Evolutionary conservation across 331 rosid species (phyloP), one percentile per base, ranked within the genome.

Genomic region (Quercus tomentella): DNA sequence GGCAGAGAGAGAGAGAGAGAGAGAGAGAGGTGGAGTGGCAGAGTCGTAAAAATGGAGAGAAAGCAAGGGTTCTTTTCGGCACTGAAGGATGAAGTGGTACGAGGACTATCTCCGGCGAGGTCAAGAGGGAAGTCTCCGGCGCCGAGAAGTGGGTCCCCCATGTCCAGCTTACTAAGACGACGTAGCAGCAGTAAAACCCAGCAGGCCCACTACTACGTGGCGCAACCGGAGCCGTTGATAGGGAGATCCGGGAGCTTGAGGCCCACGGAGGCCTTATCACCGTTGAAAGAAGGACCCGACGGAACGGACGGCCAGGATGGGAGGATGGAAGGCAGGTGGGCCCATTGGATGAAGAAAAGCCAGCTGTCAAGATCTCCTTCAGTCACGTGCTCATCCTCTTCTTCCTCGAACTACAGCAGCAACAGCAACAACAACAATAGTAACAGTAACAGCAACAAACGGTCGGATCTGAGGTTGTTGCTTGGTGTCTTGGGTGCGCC

Each of bases 401-500:
- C 54, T 14, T 77, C 83, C 94, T 8, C 15, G 17, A 49, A 49
- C 54, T 11, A 49, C 54, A 82, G 87, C 18, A 93, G 10, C 43
- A 37, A 37, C 45, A 8, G 1, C 43, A 37, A 35, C 43, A 37
- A 0, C 45, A 37, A 37, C 45, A 41, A 9, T 8, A 41, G 45
- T 41, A 41, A 41, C 45, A 41, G 45, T 41, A 49, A 49, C 54
- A 82, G 87, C 18, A 85, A 80, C 60, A 93, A 90, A 70, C 86
- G 86, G 73, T 93, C 99, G 86, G 99, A 96, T 96, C 98, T 96
- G 88, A 88, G 98, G 79, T 81, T 96, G 77, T 58, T 96, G 82
- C 97, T 96, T 33, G 98, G 99, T 22, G 99, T 96, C 17, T 75
- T 96, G 87, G 99, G 98, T 66, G 99, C 99, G 4, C 99, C 99